Percentiles rank a stretch among this genome's conserved stretches.
These are phyloP conservation scores for Iris macrosiphon DNA, from an alignment of 106 monocot genomes.

Conservation along the genomic window DNA sequence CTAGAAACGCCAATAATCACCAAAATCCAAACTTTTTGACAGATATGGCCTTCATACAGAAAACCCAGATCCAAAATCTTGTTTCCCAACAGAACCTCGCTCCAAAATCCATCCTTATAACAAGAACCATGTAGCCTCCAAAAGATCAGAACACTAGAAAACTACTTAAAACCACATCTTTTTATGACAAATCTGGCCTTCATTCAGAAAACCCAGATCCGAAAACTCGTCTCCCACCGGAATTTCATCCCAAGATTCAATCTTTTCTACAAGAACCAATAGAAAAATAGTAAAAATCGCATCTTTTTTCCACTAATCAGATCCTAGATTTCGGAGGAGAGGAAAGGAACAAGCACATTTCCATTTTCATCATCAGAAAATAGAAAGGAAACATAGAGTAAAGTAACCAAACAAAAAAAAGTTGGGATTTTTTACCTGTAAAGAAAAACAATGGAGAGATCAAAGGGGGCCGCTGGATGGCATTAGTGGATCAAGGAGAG, in stretches of 20 bases:
- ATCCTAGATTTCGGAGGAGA: constrained; percentile 5
- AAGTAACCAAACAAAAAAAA: neutral
- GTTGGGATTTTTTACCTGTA: constrained; percentile 1
- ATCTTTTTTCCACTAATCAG: neutral
- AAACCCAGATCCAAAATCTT: neutral
- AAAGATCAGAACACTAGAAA: neutral
- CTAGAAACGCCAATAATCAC: too few species aligned
- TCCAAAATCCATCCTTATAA: neutral
- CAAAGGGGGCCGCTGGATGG: neutral
- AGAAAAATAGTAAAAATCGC: constrained; percentile 5
- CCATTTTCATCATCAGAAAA: neutral
- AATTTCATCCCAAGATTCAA: too few species aligned
- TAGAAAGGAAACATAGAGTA: neutral
- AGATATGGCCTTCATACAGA: neutral
- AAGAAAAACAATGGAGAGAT: neutral
- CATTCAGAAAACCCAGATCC: too few species aligned
- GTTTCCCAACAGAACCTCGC: neutral
- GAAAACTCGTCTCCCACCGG: too few species aligned
- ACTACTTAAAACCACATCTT: neutral
- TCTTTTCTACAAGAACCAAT: too few species aligned
- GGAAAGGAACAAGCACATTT: neutral
- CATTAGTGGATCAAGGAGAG: neutral
- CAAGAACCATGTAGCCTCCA: too few species aligned
- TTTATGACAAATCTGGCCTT: too few species aligned
- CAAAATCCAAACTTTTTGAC: neutral